A percentile compares a stretch with the other conserved stretches of the same genome.
These are phyloP conservation scores for Pleurotus sapidus DNA, from an alignment of 768 basidiomycete species.

Conservation along the genomic window DNA sequence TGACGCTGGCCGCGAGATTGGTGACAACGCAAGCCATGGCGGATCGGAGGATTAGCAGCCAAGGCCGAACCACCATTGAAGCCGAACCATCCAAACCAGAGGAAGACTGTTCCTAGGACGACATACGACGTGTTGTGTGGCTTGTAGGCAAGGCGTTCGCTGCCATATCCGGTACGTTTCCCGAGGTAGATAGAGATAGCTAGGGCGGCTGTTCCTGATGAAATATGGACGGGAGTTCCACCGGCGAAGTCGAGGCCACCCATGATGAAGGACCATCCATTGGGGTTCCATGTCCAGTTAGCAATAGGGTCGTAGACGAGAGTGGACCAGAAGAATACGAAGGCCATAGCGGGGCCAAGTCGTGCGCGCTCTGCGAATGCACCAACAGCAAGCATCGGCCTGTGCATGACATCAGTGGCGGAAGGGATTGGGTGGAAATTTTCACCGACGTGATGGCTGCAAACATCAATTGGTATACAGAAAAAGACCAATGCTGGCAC, in stretches of 20 bases:
- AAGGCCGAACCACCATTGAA: constrained; percentile 94
- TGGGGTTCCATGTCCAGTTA: constrained; percentile 93
- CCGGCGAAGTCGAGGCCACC: constrained; percentile 94
- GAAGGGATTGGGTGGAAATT: neutral
- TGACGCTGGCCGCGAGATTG: constrained; percentile 86
- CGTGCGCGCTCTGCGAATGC: constrained; percentile 89
- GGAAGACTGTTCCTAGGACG: constrained; percentile 85
- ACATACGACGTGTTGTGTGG: constrained; percentile 96
- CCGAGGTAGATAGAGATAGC: constrained; percentile 92
- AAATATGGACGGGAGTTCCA: constrained; percentile 96
- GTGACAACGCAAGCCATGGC: constrained; percentile 90
- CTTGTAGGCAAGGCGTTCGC: constrained; percentile 85
- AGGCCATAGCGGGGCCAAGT: constrained; percentile 82
- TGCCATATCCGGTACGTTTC: constrained; percentile 88
- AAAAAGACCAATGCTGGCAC: constrained; percentile 76
- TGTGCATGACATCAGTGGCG: constrained; percentile 23
- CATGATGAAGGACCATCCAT: constrained; percentile 70
- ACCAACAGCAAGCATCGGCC: constrained; percentile 86
- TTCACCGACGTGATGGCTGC: constrained; percentile 75
- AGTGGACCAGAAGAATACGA: constrained; percentile 88
- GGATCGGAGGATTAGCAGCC: constrained; percentile 83
- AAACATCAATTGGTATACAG: constrained; percentile 89
- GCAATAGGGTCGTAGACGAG: constrained; percentile 93
- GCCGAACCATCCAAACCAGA: constrained; percentile 97
- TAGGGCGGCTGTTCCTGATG: constrained; percentile 87